A percentile compares a stretch with the other conserved stretches of the same genome.
phyloP scores from a whole-genome alignment of 768 basidiomycete species.

The Ramaria sp. region DNA sequence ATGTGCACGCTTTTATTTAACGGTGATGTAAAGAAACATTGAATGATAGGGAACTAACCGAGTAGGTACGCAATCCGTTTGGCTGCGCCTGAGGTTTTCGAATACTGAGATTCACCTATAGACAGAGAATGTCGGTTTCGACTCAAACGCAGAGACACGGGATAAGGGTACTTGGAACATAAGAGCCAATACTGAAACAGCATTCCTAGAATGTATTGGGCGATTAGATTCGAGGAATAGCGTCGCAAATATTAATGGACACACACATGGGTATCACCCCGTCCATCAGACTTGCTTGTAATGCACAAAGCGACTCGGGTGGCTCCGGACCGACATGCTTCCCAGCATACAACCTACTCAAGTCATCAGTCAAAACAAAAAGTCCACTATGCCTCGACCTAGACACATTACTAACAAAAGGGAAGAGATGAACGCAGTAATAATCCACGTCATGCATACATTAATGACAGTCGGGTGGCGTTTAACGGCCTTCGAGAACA shows the following conservation, averaged over 20 bases:
- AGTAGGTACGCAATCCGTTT: not conserved
- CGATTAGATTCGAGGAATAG: not conserved
- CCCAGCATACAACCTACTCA: constrained; percentile 2
- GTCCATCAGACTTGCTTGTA: constrained; percentile 7
- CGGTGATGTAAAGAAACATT: not conserved
- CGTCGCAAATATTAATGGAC: not conserved
- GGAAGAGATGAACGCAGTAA: not conserved
- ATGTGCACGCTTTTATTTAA: not conserved
- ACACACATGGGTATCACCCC: constrained; percentile 8
- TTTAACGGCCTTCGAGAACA: not conserved
- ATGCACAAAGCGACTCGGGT: not conserved
- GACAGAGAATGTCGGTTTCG: not conserved
- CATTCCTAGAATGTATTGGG: not conserved
- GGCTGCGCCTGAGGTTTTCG: not conserved
- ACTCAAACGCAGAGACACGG: not conserved
- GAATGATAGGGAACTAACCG: not conserved
- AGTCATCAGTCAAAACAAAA: not conserved
- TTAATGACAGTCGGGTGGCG: constrained; percentile 8
- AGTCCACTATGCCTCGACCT: too few relatives aligned
- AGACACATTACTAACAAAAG: not conserved
- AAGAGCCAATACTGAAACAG: not conserved
- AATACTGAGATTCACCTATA: constrained; percentile 3
- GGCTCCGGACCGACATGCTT: constrained; percentile 1
- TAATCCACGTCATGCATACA: constrained; percentile 8
- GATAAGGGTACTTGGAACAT: not conserved